phyloP scores from a whole-genome alignment of 768 basidiomycete genomes.

The Strobilomyces confusus region DNA sequence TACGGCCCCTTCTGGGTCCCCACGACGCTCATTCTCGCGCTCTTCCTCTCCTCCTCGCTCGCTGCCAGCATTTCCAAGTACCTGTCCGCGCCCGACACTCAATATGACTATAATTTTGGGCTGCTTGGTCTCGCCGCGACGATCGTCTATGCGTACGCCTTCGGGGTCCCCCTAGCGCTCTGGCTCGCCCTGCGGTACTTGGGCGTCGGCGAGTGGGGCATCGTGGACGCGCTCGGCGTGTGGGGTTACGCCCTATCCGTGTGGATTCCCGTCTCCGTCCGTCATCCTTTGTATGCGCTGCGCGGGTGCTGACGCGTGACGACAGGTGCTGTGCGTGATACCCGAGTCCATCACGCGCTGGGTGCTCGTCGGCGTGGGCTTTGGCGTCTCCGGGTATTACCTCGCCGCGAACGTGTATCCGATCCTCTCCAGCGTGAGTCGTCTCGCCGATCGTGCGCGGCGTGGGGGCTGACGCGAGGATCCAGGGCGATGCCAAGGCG shows the following conservation, averaged over 20 bases:
- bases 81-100: conserved; percentile 55
- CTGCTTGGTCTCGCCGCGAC: conserved; percentile 78
- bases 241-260: conserved; percentile 84
- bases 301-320: not conserved
- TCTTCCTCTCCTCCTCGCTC: conserved; percentile 92
- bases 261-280: conserved; percentile 84
- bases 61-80: conserved; percentile 86
- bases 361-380: conserved; percentile 70
- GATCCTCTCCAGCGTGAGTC: conserved; percentile 73
- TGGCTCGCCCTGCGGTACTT: conserved; percentile 86
- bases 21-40: conserved; percentile 88
- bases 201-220: conserved; percentile 85
- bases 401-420: conserved; percentile 84
- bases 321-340: conserved; percentile 78
- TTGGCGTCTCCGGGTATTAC: conserved; percentile 83
- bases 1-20: conserved; percentile 98
- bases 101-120: conserved; percentile 81
- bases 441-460: not conserved
- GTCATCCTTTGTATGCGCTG: conserved; percentile 21
- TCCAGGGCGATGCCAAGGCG: conserved; percentile 81
- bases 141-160: conserved; percentile 83
- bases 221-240: conserved; percentile 75
- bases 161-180: conserved; percentile 74
- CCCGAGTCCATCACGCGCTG: conserved; percentile 81
- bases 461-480: not conserved